Evolutionary conservation across 768 basidiomycete genomes (phyloP), one percentile per base, ranked within the genome.

Genomic region (Lentinula raphanica): DNA sequence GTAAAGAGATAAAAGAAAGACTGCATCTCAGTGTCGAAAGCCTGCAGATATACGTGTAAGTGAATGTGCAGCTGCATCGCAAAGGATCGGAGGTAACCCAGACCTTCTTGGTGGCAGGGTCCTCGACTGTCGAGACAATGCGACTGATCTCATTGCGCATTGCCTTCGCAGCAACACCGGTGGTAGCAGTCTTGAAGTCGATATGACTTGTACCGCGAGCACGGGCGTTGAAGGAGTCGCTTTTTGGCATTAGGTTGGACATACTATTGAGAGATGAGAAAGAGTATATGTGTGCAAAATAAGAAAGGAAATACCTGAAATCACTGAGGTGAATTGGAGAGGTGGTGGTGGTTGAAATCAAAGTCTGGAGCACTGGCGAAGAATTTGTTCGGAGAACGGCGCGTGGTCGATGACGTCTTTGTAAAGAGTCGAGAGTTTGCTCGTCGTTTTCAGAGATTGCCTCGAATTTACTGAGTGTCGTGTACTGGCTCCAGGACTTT

Each of bases 141-240:
- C 85, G 85, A 72, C 89, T 89, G 76, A 99, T 88, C 79, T 98
- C 97, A 71, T 98, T 97, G 79, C 94, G 87, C 96, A 98, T 98
- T 57, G 94, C 81, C 79, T 97, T 98, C 64, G 92, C 90, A 27
- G 92, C 89, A 63, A 94, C 88, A 63, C 92, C 93, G 55, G 93
- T 94, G 54, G 85, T 95, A 62, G 96, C 96, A n/a, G 93, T 95
- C 80, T 95, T 94, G 85, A 96, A 96, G 76, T 98, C 90, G 77
- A 92, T 87, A 71, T 92, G 88, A 64, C 83, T 85, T 56, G 85
- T 83, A 63, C 90, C 90, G 59, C 90, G 85, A 56, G 81, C 83
- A 61, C 89, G 86, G 68, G 84, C 79, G 64, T 79, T 84, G 82
- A 88, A 77, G 58, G 87, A 80, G 62, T 90, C 87, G 67, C 71